phyloP scores from a whole-genome alignment of 495 filamentous ascomycete genomes.

The Hapsidospora chrysogenum region DNA sequence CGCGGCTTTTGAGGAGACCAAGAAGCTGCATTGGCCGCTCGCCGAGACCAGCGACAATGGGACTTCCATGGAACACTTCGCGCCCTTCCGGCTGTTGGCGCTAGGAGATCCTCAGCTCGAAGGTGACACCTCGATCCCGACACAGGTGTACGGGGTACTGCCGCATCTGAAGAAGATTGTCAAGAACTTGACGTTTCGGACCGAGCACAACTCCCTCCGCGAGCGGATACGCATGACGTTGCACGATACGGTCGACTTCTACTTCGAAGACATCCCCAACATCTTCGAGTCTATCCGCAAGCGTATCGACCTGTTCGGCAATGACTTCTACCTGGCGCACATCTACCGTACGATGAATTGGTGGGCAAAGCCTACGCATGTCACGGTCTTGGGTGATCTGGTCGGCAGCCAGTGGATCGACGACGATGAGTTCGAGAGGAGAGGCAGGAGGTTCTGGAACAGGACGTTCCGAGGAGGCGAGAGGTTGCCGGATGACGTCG shows the following conservation, averaged over 20 bases:
- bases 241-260: constrained; percentile 34
- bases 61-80: constrained; percentile 21
- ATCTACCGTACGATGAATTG: constrained; percentile 75
- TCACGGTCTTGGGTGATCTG: constrained; percentile 77
- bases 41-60: constrained; percentile 7
- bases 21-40: constrained; percentile 26
- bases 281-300: constrained; percentile 50
- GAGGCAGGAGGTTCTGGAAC: constrained; percentile 64
- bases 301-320: constrained; percentile 72
- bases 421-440: constrained; percentile 61
- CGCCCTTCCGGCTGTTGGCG: constrained; percentile 73
- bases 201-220: constrained; percentile 22
- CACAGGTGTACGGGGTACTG: constrained; percentile 39
- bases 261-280: constrained; percentile 46
- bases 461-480: constrained; percentile 56
- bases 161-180: constrained; percentile 40
- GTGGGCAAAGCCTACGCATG: constrained; percentile 72
- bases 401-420: constrained; percentile 93
- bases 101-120: constrained; percentile 93
- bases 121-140: constrained; percentile 68
- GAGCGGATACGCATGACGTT: constrained; percentile 28
- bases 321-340: constrained; percentile 88
- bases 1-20: constrained; percentile 27
- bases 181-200: constrained; percentile 26
- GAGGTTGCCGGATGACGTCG: constrained; percentile 48